phyloP scores from a whole-genome alignment of 2,329 filamentous ascomycete genomes.

The Saccharata proteae region DNA sequence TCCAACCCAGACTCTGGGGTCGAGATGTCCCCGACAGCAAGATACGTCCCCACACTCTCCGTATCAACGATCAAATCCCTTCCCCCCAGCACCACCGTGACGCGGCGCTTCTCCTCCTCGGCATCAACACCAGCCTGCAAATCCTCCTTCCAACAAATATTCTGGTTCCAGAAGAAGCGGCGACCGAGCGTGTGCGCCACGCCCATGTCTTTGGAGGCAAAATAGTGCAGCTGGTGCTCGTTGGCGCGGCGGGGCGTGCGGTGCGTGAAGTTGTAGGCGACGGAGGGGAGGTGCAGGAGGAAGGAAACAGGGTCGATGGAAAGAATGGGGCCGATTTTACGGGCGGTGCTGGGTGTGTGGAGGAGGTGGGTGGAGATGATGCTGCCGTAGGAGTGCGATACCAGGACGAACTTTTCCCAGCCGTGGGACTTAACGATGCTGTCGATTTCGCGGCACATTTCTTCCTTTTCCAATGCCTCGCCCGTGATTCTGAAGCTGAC shows the following conservation, averaged over 20 bases:
- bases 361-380: conserved; percentile 49
- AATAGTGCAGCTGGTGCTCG: conserved; percentile 60
- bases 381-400: conserved; percentile 43
- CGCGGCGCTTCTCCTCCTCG: conserved; percentile 26
- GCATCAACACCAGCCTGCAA: conserved; percentile 28
- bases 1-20: too few relatives aligned
- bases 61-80: conserved; percentile 56
- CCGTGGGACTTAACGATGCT: conserved; percentile 46
- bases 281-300: conserved; percentile 55
- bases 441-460: conserved; percentile 45
- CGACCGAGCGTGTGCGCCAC: conserved; percentile 52
- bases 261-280: conserved; percentile 58
- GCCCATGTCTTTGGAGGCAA: conserved; percentile 54
- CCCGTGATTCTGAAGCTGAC: conserved; percentile 51
- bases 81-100: conserved; percentile 48
- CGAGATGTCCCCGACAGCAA: conserved; percentile 29
- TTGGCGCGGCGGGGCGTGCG: conserved; percentile 38
- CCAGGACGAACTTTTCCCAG: conserved; percentile 47
- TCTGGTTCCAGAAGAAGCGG: conserved; percentile 61
- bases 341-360: conserved; percentile 31
- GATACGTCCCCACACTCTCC: conserved; percentile 43
- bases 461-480: conserved; percentile 37
- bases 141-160: conserved; percentile 59
- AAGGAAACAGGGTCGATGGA: conserved; percentile 55
- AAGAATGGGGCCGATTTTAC: conserved; percentile 36